Conservation (phyloP, 495 filamentous ascomycete genomes). For the Evernia prunastri region DNA sequence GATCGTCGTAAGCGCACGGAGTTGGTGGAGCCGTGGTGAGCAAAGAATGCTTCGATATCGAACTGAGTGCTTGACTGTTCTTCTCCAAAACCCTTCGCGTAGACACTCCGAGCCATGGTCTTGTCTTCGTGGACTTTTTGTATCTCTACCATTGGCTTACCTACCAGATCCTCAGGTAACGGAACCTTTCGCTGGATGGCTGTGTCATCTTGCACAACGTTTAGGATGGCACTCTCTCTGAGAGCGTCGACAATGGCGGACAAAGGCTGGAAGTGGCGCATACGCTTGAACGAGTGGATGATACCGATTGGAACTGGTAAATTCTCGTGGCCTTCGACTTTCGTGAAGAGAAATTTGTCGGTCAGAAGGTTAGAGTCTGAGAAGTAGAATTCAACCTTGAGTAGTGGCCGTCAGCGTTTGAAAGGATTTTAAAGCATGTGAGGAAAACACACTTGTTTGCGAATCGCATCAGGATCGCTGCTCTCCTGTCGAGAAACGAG, state of each 20-base stretch:
- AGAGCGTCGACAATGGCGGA: constrained; percentile 76
- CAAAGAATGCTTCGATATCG: constrained; percentile 88
- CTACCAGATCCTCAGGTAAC: constrained; percentile 42
- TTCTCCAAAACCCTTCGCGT: constrained; percentile 84
- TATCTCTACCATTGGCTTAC: constrained; percentile 37
- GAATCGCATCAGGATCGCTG: constrained; percentile 68
- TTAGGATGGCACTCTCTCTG: constrained; percentile 60
- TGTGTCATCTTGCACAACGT: constrained; percentile 58
- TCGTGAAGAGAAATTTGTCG: constrained; percentile 77
- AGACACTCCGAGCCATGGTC: constrained; percentile 56
- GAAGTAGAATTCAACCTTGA: constrained; percentile 95
- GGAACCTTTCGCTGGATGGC: constrained; percentile 67
- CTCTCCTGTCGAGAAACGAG: constrained; percentile 54
- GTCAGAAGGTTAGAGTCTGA: constrained; percentile 81
- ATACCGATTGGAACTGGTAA: constrained; percentile 66
- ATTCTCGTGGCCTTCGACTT: constrained; percentile 71
- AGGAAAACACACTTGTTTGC: constrained; percentile 57
- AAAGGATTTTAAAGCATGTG: constrained; percentile 9
- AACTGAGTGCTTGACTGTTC: constrained; percentile 75
- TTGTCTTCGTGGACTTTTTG: constrained; percentile 52
- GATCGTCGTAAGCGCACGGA: constrained; percentile 81
- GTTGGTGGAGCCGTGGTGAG: constrained; percentile 68
- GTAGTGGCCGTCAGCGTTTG: constrained; percentile 10
- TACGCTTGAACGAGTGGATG: constrained; percentile 83
- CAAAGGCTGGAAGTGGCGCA: constrained; percentile 84